These are phyloP conservation scores for Luffa aegyptiaca DNA, from an alignment of 306 rosid genomes.

Conservation along the genomic window DNA sequence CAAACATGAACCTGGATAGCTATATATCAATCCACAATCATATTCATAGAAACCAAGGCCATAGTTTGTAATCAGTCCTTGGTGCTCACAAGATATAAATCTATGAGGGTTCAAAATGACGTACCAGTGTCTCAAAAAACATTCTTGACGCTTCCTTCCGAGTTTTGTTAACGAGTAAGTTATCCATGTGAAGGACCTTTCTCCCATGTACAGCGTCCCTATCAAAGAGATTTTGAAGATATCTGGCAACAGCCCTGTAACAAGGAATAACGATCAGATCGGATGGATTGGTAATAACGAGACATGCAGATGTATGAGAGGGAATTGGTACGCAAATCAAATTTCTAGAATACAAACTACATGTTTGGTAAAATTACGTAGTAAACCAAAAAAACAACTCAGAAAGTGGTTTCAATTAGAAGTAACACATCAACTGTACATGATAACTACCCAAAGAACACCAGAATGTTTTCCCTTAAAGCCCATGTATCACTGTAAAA, in stretches of 20 bases:
- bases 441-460: neutral
- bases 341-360: neutral
- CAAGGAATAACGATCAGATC: slow-evolving; percentile 12
- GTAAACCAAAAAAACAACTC: neutral
- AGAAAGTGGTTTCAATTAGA: neutral
- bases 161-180: slow-evolving; percentile 51
- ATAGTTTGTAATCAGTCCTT: neutral
- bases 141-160: slow-evolving; percentile 74
- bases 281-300: neutral
- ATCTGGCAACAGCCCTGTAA: slow-evolving; percentile 86
- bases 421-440: neutral
- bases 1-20: neutral
- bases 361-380: neutral
- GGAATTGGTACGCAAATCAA: neutral
- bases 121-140: slow-evolving; percentile 77
- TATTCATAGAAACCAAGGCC: neutral
- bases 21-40: neutral
- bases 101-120: slow-evolving; percentile 12
- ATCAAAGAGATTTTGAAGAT: slow-evolving; percentile 76
- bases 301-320: neutral
- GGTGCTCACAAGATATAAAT: neutral
- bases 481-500: neutral
- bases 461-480: neutral
- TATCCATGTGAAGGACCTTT: slow-evolving; percentile 60
- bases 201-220: slow-evolving; percentile 58